Base-by-base conservation (phyloP, 2,329 filamentous ascomycete species). In the Ilyonectria destructans region DNA sequence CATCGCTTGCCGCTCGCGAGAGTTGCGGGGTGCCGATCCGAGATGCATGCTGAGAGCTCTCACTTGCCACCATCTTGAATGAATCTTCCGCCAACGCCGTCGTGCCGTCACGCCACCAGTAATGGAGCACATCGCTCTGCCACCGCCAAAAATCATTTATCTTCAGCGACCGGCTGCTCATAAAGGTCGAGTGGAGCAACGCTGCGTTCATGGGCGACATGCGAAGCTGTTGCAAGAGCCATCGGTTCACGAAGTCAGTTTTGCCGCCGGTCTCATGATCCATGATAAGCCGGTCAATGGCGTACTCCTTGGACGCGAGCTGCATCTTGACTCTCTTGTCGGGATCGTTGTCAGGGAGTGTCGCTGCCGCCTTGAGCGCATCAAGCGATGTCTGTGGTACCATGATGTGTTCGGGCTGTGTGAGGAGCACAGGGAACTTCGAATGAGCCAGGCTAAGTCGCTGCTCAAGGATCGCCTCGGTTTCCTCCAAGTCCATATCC, bases 191-290 rank as follows among this genome's bases (percentile, higher is more conserved):
- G 67, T 84, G 82, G 8, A 88, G 78, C 2, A 85, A 73, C 62
- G 83, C 77, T 1, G 79, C 85, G 67, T 86, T 83, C 62, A 87
- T 73, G 0, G 85, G 79, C 3, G 84, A 86, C 15, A 80, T 78
- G 40, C 85, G 82, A 46, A 89, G 79, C 48, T 84, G 83, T 55
- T 88, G 85, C 13, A 89, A 80, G 3, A 89, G 77, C 87, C 87
- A 89, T 46, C 85, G 80, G 69, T 81, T 80, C 71, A 89, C 82
- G 63, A 82, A 86, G 57, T 87, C 83, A 1, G 76, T 77, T 69
- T 83, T 85, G 70, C 82, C 80, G 3, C 80, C 81, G 2, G 74
- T 72, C 12, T 79, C 73, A 3, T 77, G 72, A 3, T 82, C 81
- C 26, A 70, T 71, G 56, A 87, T 74, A 12, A 87, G 79, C 6